Evolutionary conservation across 2,329 filamentous ascomycete genomes (phyloP), one percentile per base, ranked within the genome.

Genomic region (Hyphodiscus sp.): DNA sequence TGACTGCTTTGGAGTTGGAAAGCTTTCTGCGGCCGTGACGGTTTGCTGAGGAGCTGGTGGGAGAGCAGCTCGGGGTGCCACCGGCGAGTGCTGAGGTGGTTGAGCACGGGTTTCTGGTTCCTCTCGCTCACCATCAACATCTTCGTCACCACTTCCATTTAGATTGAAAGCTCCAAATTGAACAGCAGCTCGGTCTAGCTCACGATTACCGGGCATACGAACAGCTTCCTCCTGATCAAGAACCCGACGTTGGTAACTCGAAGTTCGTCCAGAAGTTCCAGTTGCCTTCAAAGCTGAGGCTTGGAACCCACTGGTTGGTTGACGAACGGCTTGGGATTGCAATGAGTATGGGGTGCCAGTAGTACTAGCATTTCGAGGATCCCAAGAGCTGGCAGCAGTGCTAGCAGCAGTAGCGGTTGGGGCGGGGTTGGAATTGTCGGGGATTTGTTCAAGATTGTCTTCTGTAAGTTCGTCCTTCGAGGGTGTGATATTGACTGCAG

Each of bases 171-270:
- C 95, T 59, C 94, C 94, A 69, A 99, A 99, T 69, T 97, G 92
- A 47, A 99, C 91, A 48, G 91, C 88, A 61, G 92, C 83, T 64
- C 91, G 86, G 69, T 97, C 92, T 26, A 99, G 87, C 50, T 94
- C 91, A 62, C 94, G 91, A 75, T 96, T 96, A 56, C 89, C 91
- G 45, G 94, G 94, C 92, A 99, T 96, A 60, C 96, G 91, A 42
- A 99, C 94, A 55, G 94, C 90, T 74, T 99, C 94, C 71, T 96
- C 91, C 69, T 99, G 94, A 65, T 97, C 91, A 66, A 95, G 78
- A 51, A 96, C 80, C 65, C 90, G 87, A 61, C 92, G 85, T 70
- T 95, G 87, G 71, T 87, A 90, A 73, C 86, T 91, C 19, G 89
- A 82, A 51, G 83, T 85, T 57, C 92, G 87, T 56, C 77, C 75